Conservation (phyloP, 2,329 filamentous ascomycete genomes). For the Fusarium tjaetaba region DNA sequence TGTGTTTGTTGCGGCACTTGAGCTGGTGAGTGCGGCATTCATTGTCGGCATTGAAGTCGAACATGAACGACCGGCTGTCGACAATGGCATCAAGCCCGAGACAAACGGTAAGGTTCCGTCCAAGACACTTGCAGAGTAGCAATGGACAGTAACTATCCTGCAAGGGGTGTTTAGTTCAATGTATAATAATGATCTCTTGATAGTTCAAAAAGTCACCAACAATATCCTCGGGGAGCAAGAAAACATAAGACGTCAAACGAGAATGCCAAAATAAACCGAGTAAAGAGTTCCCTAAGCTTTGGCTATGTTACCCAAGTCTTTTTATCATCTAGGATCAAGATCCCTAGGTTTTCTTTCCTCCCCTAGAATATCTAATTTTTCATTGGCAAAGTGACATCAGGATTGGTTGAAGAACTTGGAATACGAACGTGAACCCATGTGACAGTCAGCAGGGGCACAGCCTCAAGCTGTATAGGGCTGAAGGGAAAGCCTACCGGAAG, state of each 20-base stretch:
- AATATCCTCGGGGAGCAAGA: not conserved
- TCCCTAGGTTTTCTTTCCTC: not conserved
- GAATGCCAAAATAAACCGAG: not conserved
- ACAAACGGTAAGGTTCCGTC: slow-evolving; percentile 27
- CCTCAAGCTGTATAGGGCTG: slow-evolving; percentile 34
- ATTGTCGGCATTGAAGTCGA: slow-evolving; percentile 81
- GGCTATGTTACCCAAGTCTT: not conserved
- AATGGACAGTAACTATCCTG: not conserved
- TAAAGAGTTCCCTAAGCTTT: not conserved
- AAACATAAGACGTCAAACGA: not conserved
- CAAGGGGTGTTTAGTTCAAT: not conserved
- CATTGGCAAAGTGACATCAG: not conserved
- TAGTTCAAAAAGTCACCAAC: not conserved
- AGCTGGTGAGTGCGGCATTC: slow-evolving; percentile 85
- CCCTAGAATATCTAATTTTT: not conserved
- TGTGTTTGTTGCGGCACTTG: slow-evolving; percentile 88
- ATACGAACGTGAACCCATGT: slow-evolving; percentile 3
- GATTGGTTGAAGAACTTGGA: not conserved
- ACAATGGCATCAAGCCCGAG: slow-evolving; percentile 11
- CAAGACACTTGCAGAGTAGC: slow-evolving; percentile 8
- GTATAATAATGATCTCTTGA: not conserved
- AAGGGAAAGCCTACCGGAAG: slow-evolving; percentile 35
- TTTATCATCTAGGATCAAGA: not conserved
- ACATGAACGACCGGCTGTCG: slow-evolving; percentile 14
- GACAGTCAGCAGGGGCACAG: slow-evolving; percentile 1